phyloP scores from a whole-genome alignment of 176 grass and related monocot species.

The Cenchrus americanus region DNA sequence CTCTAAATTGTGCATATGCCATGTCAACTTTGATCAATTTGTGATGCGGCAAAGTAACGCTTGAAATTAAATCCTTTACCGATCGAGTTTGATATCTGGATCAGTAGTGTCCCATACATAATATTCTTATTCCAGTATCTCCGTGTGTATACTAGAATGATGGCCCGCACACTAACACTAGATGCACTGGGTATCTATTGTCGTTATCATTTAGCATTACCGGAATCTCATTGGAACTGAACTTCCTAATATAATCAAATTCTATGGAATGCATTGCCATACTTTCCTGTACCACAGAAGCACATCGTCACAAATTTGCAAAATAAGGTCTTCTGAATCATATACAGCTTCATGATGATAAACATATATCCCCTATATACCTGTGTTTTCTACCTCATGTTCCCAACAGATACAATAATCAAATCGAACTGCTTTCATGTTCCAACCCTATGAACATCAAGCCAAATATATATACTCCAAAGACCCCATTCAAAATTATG shows the following conservation, averaged over 20 bases:
- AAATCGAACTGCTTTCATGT: background rate
- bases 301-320: background rate
- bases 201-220: background rate
- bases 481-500: background rate
- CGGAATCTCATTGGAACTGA: background rate
- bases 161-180: background rate
- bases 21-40: slow-evolving; percentile 23
- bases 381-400: background rate
- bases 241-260: background rate
- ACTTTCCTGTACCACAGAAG: background rate
- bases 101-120: background rate
- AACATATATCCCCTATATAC: background rate
- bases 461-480: background rate
- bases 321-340: background rate
- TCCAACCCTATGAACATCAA: background rate
- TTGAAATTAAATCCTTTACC: background rate
- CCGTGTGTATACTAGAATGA: background rate
- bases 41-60: background rate
- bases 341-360: background rate
- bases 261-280: background rate
- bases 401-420: background rate
- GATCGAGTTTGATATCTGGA: background rate
- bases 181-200: background rate
- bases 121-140: slow-evolving; percentile 7
- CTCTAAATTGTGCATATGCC: slow-evolving; percentile 28